A percentile compares a stretch with the other conserved stretches of the same genome.
Evolutionary conservation across 2,329 filamentous ascomycete species (phyloP).

Genomic region (Epicoccum nigrum): DNA sequence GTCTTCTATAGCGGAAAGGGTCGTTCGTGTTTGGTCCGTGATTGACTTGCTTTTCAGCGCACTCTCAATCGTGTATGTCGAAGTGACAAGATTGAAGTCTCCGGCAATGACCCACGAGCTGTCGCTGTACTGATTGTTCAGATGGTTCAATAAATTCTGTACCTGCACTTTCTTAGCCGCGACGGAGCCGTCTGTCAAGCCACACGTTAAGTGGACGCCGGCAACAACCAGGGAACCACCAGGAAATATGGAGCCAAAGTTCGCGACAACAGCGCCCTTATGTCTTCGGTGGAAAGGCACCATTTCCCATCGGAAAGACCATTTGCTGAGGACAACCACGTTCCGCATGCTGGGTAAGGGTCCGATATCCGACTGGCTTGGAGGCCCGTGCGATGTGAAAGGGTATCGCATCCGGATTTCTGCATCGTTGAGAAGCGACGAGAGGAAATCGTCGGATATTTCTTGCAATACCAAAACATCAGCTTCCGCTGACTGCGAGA

Average conservation of each 20-base stretch:
- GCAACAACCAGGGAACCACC: constrained; percentile 57
- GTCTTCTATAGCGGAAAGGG: constrained; percentile 56
- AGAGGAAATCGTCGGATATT: constrained; percentile 68
- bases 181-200: constrained; percentile 65
- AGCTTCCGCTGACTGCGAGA: constrained; percentile 40
- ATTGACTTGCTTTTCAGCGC: constrained; percentile 61
- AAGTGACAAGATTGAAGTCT: constrained; percentile 70
- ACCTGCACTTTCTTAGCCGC: constrained; percentile 64
- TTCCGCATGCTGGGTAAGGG: constrained; percentile 67
- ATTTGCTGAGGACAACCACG: constrained; percentile 64
- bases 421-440: constrained; percentile 57
- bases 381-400: constrained; percentile 64
- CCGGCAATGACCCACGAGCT: constrained; percentile 65
- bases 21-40: constrained; percentile 55
- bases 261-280: constrained; percentile 63
- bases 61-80: constrained; percentile 60
- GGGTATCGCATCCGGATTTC: constrained; percentile 58
- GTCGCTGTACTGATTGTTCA: constrained; percentile 50
- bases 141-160: constrained; percentile 55
- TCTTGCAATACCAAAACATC: constrained; percentile 62
- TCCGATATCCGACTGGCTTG: constrained; percentile 57
- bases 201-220: constrained; percentile 66
- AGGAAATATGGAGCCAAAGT: constrained; percentile 48
- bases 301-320: constrained; percentile 62
- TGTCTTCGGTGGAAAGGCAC: constrained; percentile 62